A percentile compares a stretch with the other conserved stretches of the same genome.
Evolutionary conservation across 2,329 filamentous ascomycete genomes (phyloP).

Genomic region (Beauveria bassiana): DNA sequence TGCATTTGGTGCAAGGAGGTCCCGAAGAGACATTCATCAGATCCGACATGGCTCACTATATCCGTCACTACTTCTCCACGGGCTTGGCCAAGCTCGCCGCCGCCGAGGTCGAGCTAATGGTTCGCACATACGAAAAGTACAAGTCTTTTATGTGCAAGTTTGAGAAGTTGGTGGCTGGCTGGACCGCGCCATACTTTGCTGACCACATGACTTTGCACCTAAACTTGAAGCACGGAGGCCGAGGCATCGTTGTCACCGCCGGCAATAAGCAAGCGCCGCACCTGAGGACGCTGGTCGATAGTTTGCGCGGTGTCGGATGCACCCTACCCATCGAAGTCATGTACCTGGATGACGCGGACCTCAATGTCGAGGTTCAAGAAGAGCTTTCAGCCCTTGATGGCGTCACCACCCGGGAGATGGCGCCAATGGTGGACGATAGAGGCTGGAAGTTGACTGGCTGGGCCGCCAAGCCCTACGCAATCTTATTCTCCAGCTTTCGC

Average conservation of each 20-base stretch:
- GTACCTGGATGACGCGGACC: neutral
- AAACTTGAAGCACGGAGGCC: neutral
- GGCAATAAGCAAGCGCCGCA: neutral
- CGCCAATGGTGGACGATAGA: conserved; percentile 1
- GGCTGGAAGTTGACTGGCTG: conserved; percentile 3
- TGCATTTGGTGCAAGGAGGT: neutral
- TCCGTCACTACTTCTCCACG: neutral
- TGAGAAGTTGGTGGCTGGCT: neutral
- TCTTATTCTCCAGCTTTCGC: conserved; percentile 1
- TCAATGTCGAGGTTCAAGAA: neutral
- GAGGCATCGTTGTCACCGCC: neutral
- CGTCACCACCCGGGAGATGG: neutral
- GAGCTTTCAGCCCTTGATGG: neutral
- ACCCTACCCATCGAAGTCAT: conserved; percentile 4
- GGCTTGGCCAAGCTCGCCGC: neutral
- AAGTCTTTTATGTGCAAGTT: neutral
- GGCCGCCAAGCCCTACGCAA: neutral
- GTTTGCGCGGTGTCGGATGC: conserved; percentile 2
- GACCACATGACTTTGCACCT: conserved; percentile 4
- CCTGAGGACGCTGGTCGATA: neutral
- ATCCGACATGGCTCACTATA: neutral
- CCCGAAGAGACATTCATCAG: neutral
- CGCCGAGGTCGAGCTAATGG: neutral
- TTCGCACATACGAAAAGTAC: conserved; percentile 1
- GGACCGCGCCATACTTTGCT: conserved; percentile 3